phyloP scores from a whole-genome alignment of 1,139 yeast genomes.

The Candida pseudoviswanathii region DNA sequence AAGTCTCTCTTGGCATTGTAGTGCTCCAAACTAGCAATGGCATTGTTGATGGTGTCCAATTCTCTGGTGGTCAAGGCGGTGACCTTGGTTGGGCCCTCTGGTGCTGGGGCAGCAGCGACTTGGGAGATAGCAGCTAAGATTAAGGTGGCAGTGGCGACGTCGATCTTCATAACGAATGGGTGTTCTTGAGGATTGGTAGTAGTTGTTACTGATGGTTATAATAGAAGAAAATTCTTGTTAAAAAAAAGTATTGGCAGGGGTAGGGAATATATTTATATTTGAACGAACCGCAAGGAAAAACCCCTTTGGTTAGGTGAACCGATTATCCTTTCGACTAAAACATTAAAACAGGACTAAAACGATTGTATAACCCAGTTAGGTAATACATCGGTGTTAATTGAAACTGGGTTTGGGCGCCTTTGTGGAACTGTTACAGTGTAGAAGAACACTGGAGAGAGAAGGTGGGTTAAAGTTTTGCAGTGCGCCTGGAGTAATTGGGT shows the following conservation, averaged over 20 bases:
- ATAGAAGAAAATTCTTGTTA: too few species aligned
- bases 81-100: constrained; percentile 14
- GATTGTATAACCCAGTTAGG: constrained; percentile 4
- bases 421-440: background rate
- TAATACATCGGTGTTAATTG: background rate
- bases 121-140: constrained; percentile 34
- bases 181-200: background rate
- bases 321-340: background rate
- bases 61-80: constrained; percentile 35
- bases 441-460: too few species aligned
- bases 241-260: constrained; percentile 3
- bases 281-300: background rate
- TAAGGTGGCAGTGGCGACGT: constrained; percentile 33
- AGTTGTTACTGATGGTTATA: background rate
- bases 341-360: background rate
- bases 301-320: background rate
- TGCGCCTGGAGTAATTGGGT: background rate
- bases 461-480: too few species aligned
- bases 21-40: constrained; percentile 32
- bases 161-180: constrained; percentile 30
- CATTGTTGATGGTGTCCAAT: constrained; percentile 26
- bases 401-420: background rate
- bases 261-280: constrained; percentile 3
- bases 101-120: constrained; percentile 39
- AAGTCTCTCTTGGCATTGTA: constrained; percentile 33